Evolutionary conservation across 2,329 filamentous ascomycete genomes (phyloP).

Genomic region (Nannizziopsis barbatae): DNA sequence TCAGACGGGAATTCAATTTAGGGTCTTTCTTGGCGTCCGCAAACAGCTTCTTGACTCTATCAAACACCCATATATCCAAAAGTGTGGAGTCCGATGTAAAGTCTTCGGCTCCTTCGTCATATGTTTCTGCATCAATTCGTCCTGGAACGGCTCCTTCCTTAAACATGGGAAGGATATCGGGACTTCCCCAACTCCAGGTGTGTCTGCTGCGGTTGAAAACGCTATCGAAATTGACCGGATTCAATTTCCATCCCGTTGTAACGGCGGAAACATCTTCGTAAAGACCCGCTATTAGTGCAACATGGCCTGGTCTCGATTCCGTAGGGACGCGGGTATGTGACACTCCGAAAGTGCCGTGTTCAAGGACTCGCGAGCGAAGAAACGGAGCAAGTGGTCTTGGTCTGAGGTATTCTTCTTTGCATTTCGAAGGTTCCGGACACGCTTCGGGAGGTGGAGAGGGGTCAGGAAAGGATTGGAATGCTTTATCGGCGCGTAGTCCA

Average conservation of each 20-base stretch:
- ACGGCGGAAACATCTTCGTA: constrained; percentile 98
- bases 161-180: constrained; percentile 96
- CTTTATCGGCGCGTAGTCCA: constrained; percentile 91
- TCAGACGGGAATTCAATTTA: constrained; percentile 59
- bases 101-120: constrained; percentile 76
- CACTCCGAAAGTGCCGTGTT: constrained; percentile 89
- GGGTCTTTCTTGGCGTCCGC: constrained; percentile 64
- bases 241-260: constrained; percentile 95
- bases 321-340: constrained; percentile 95
- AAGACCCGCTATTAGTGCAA: constrained; percentile 87
- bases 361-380: constrained; percentile 74
- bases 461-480: constrained; percentile 85
- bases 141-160: constrained; percentile 81
- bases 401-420: constrained; percentile 50
- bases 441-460: constrained; percentile 50
- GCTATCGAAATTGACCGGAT: constrained; percentile 96
- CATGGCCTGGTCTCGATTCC: constrained; percentile 90
- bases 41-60: constrained; percentile 81
- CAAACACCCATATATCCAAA: constrained; percentile 91
- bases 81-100: constrained; percentile 71
- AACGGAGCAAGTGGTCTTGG: constrained; percentile 81
- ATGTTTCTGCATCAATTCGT: constrained; percentile 74
- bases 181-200: constrained; percentile 98
- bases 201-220: constrained; percentile 95
- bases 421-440: constrained; percentile 35